Percentiles rank a stretch among this genome's conserved stretches.
Evolutionary conservation across 1,284 basidiomycete species (phyloP).

Genomic region (Psilocybe mexicana): DNA sequence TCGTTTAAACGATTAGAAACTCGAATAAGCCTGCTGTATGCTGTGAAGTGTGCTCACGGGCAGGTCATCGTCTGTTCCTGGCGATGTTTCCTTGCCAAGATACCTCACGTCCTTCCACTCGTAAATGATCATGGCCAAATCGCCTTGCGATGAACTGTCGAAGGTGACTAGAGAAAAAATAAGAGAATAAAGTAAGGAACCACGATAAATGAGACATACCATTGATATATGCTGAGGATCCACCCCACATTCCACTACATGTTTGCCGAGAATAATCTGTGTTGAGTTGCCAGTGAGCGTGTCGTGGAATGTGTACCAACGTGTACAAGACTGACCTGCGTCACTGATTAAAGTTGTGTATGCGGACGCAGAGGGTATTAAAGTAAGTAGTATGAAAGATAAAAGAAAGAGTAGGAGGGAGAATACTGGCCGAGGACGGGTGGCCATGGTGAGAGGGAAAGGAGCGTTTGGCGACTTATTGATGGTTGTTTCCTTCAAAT

Average conservation of each 20-base stretch:
- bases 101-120: conserved; percentile 90
- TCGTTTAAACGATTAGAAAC: conserved; percentile 11
- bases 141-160: conserved; percentile 79
- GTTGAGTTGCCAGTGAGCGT: conserved; percentile 16
- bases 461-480: conserved; percentile 23
- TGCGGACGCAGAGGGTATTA: conserved; percentile 36
- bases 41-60: conserved; percentile 56
- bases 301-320: conserved; percentile 1
- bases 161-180: conserved; percentile 68
- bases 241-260: conserved; percentile 95
- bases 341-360: conserved; percentile 70
- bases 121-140: conserved; percentile 92
- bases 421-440: conserved; percentile 20
- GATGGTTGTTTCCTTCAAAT: conserved; percentile 29
- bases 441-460: conserved; percentile 25
- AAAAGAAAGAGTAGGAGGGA: conserved; percentile 32
- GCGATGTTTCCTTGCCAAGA: conserved; percentile 69
- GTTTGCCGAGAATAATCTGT: conserved; percentile 81
- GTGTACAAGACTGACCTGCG: conserved; percentile 37
- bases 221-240: conserved; percentile 80
- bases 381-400: conserved; percentile 37
- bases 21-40: not conserved
- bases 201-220: conserved; percentile 43
- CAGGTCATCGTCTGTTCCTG: conserved; percentile 49
- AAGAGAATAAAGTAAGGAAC: conserved; percentile 6